A percentile compares a stretch with the other conserved stretches of the same genome.
Conservation (phyloP, 768 basidiomycete genomes). For the Strobilomyces confusus region DNA sequence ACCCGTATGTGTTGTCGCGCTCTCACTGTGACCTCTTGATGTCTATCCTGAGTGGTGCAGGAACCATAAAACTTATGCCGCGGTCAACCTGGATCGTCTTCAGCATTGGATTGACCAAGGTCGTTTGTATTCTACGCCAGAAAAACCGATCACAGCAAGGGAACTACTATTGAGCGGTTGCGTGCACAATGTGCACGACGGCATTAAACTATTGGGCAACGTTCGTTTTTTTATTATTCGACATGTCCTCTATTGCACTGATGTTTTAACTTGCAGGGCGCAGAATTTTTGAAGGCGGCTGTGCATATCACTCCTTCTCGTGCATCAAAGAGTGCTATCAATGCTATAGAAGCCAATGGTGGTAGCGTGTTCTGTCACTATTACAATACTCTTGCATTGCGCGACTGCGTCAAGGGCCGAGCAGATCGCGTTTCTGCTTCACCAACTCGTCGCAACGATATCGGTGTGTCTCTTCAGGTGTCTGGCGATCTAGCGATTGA, state of each 20-base stretch:
- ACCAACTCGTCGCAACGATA: constrained; percentile 83
- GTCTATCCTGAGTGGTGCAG: constrained; percentile 38
- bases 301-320: constrained; percentile 81
- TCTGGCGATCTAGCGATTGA: constrained; percentile 1
- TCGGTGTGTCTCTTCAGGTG: constrained; percentile 48
- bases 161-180: constrained; percentile 84
- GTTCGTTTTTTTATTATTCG: constrained; percentile 39
- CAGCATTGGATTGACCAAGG: constrained; percentile 90
- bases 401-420: constrained; percentile 70
- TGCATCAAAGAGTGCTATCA: constrained; percentile 82
- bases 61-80: constrained; percentile 70
- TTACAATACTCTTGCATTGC: constrained; percentile 82
- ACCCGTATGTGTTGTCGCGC: constrained; percentile 57
- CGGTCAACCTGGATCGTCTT: constrained; percentile 82
- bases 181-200: constrained; percentile 84
- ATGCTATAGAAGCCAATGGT: constrained; percentile 75
- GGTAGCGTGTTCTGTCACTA: constrained; percentile 88
- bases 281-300: constrained; percentile 58
- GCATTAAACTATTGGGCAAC: constrained; percentile 86
- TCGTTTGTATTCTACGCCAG: constrained; percentile 70
- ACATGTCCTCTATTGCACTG: background rate
- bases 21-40: background rate
- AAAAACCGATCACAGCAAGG: constrained; percentile 82
- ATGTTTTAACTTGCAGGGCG: constrained; percentile 44
- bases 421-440: constrained; percentile 70